Evolutionary conservation across 2,329 filamentous ascomycete species (phyloP), one percentile per base, ranked within the genome.

Genomic region (Venturia pyrina): DNA sequence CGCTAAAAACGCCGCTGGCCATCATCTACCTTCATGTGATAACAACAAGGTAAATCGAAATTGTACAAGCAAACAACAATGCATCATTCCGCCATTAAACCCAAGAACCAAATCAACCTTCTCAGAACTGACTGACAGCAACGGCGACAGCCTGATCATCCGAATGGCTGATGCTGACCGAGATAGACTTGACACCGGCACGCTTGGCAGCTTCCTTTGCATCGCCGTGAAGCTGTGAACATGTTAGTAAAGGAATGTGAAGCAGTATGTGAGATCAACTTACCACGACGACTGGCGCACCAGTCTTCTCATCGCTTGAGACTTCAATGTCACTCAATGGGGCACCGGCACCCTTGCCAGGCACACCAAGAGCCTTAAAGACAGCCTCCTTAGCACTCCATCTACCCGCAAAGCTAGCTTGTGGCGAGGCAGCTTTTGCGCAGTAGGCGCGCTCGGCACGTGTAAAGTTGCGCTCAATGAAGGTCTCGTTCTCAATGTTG

Each of bases 381-480:
- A 99, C 93, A 37, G 95, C 95, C 80, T 99, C 95, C 82, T 99
- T 99, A 44, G 95, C 95, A 72, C 89, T 93, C 95, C 95, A 99
- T 71, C 92, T 87, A 62, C 95, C 95, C 5, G 93, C 91, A 78
- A 97, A 99, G 63, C 91, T 96, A 70, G 93, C 90, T 74, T 91
- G 91, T 1, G 92, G 90, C 74, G 85, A 88, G 6, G 91, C 80
- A 19, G 91, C 88, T 73, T 88, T 86, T 69, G 83, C 83, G 82
- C 96, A 99, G 81, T 99, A 98, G 40, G 85, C 83, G 71, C 93
- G 89, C 79, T 99, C 95, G 62, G 83, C 80, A 19, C 82, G 78
- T 0, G 95, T 98, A 78, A 99, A 99, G 80, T 99, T 99, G 71
- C 95, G 89, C 79, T 95, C 86, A 57, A 99, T 79, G 74, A 99